phyloP scores from a whole-genome alignment of 805 yeast species.

The Ogataea methanolica region DNA sequence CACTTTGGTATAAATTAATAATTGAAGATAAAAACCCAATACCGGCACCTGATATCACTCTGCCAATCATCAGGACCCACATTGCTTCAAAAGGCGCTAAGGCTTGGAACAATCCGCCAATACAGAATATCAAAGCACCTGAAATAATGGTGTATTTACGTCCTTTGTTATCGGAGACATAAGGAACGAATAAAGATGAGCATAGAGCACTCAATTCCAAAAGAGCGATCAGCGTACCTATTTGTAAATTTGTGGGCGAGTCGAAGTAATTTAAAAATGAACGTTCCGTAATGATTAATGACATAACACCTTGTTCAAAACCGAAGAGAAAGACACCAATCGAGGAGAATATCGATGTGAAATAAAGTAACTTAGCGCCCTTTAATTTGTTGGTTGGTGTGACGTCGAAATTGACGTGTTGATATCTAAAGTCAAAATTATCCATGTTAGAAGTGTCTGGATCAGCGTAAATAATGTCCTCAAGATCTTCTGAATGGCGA shows the following conservation, averaged over 20 bases:
- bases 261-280: slow-evolving; percentile 63
- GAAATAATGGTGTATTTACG: slow-evolving; percentile 67
- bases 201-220: slow-evolving; percentile 80
- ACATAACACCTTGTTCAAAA: slow-evolving; percentile 73
- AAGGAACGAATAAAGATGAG: slow-evolving; percentile 69
- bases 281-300: slow-evolving; percentile 71
- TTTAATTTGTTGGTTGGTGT: slow-evolving; percentile 14
- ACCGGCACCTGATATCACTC: slow-evolving; percentile 80
- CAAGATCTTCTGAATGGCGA: background rate
- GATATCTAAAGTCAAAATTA: slow-evolving; percentile 5
- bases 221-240: slow-evolving; percentile 83
- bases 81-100: slow-evolving; percentile 40
- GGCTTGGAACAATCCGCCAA: slow-evolving; percentile 74
- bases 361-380: slow-evolving; percentile 22
- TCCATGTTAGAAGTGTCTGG: background rate
- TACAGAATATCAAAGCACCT: slow-evolving; percentile 69
- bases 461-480: background rate
- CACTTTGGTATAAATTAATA: slow-evolving; percentile 85
- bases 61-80: slow-evolving; percentile 59
- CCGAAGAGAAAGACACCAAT: slow-evolving; percentile 52
- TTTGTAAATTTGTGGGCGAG: slow-evolving; percentile 62
- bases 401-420: slow-evolving; percentile 18
- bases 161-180: slow-evolving; percentile 73
- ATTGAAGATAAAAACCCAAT: slow-evolving; percentile 81
- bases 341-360: slow-evolving; percentile 24